Evolutionary conservation across 192 early-diverging fungal genomes (phyloP), one percentile per base, ranked within the genome.

Genomic region (Umbelopsis isabellina): DNA sequence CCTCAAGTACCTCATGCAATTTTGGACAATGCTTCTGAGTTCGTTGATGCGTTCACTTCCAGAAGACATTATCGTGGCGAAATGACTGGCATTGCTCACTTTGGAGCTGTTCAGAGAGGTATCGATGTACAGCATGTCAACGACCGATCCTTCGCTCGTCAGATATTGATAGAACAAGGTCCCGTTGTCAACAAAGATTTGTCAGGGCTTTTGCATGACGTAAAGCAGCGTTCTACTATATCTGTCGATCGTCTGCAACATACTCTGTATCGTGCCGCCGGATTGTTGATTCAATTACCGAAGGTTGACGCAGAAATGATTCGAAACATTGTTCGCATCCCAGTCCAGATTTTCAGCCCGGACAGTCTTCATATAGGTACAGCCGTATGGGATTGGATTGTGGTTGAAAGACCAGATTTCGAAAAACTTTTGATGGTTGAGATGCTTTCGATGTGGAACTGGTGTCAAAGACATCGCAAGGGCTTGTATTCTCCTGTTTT

Each of bases 301-400:
- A 72, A 72, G 21, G 75, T 89, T 66, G 88, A 94, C 69, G 84
- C 87, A 66, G 91, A 97, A 51, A 77, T 97, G 15, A 77, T 96
- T 37, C 86, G 89, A 46, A 86, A 94, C 61, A 75, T 97, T 35
- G 94, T 94, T 33, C 93, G 92, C 88, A 92, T 94, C 66, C 95
- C 96, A 6, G 81, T 96, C 21, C 79, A 87, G 18, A 51, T 94
- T 61, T 98, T 97, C 65, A 88, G 88, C 33, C 85, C 90, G 15
- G 84, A 89, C 46, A 84, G 90, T 41, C 84, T 99, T 84, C 91
- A 93, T 66, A 87, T 93, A 44, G 89, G 90, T n/a, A 85, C 90
- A 1, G 84, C 90, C 6, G 89, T 93, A n/a, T 99, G 95, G 96
- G 94, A 87, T 46, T 93, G 90, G 89, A 78, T 99, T 46, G 87